Base-by-base conservation (phyloP, 768 basidiomycete species). In the Tylopilus subfusipes region DNA sequence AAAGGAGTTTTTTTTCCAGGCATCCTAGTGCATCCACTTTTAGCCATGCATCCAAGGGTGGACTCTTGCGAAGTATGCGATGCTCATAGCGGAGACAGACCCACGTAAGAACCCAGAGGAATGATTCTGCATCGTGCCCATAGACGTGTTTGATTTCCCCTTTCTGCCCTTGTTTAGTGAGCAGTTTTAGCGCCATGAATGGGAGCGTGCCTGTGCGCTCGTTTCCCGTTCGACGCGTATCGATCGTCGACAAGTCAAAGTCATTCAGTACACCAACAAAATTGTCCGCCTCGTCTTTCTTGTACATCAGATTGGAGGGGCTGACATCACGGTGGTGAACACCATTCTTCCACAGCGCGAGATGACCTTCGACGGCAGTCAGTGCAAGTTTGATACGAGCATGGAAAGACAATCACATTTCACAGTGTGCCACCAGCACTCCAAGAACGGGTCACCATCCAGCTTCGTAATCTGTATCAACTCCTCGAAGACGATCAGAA, bases 261-360 rank as follows among this genome's bases (percentile, higher is more conserved):
- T 53, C 44, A 22, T 53, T 46, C 2, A 53, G 8, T 2, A 53
- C 44, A 24, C 21, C 52, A 2, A 39, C n/a, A 8, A 14, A 9
- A 10, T 31, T 29, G n/a, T 18, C 31, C 5, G 16, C 30, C 7
- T 21, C 24, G n/a, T 9, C 14, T n/a, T 14, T 14, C 10, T 4
- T 9, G 24, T 43, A 54, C 42, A 43, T 54, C 9, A 54, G 19
- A 43, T 54, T 54, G 11, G 47, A 49, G 5, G 47, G 6, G 14
- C 42, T 54, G 33, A 54, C 29, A 19, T 54, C 42, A 8, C 29
- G 44, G 14, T 46, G 52, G 22, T 31, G 16, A 39, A 46, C 44
- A 2, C 14, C 19, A 4, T 40, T 29, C 19, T 24, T n/a, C 44
- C 52, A 53, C 21, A 53, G 21, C 2, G 36, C 36, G 6, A 38